Evolutionary conservation across 2,329 filamentous ascomycete species (phyloP).

Genomic region (Paecilomyces variotii): DNA sequence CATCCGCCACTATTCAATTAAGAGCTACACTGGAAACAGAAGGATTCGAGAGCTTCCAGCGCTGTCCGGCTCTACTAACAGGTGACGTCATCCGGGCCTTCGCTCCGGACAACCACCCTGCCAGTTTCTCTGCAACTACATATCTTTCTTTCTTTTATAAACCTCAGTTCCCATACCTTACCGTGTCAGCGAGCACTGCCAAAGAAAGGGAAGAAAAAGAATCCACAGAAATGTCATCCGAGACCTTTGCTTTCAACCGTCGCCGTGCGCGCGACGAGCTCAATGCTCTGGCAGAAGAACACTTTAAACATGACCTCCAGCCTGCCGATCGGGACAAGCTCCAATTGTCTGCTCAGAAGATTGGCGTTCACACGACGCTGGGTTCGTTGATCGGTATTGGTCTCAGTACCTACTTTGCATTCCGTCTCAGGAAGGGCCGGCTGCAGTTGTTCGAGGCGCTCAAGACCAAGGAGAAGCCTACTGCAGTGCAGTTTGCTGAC

Average conservation of each 20-base stretch:
- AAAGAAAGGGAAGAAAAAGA: not conserved
- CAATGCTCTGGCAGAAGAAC: slow-evolving; percentile 47
- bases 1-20: not conserved
- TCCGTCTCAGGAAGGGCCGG: slow-evolving; percentile 49
- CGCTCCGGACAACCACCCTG: not conserved
- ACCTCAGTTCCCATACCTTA: not conserved
- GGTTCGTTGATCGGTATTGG: slow-evolving; percentile 55
- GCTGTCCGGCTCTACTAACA: not conserved
- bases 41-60: not conserved
- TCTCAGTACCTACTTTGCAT: slow-evolving; percentile 51
- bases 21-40: not conserved
- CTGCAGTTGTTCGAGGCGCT: slow-evolving; percentile 55
- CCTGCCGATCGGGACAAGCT: slow-evolving; percentile 53
- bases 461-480: slow-evolving; percentile 53
- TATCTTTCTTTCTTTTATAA: not conserved
- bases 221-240: slow-evolving; percentile 14
- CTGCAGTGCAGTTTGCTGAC: slow-evolving; percentile 53
- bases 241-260: slow-evolving; percentile 43
- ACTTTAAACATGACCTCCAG: slow-evolving; percentile 51
- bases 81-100: not conserved
- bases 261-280: slow-evolving; percentile 44
- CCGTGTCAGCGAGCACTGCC: not conserved
- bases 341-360: slow-evolving; percentile 46
- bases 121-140: too few species aligned
- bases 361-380: slow-evolving; percentile 48